Percentiles rank a stretch among this genome's conserved stretches.
Evolutionary conservation across 257 asterid species (phyloP).

Genomic region (Solanum commersonii): DNA sequence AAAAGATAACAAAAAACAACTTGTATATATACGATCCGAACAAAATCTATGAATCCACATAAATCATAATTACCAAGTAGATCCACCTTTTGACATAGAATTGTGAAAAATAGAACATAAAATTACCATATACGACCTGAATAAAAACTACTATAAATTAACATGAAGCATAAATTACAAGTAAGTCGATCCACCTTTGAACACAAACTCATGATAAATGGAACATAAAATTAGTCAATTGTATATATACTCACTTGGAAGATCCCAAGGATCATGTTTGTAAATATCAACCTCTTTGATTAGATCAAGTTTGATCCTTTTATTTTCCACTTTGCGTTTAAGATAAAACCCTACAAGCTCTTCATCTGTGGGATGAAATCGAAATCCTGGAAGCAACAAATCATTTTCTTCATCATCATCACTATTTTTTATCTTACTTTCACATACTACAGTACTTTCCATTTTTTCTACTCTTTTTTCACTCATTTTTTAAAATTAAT

Average conservation of each 20-base stretch:
- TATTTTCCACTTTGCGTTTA: background rate
- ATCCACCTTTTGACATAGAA: background rate
- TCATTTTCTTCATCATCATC: background rate
- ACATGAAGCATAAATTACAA: background rate
- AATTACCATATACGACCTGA: background rate
- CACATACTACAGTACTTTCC: background rate
- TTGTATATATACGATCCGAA: background rate
- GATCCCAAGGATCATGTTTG: slow-evolving; percentile 4
- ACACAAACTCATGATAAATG: background rate
- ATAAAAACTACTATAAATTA: too few species aligned
- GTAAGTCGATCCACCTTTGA: background rate
- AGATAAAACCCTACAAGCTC: slow-evolving; percentile 3
- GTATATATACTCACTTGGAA: background rate
- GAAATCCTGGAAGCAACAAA: slow-evolving; percentile 1
- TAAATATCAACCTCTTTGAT: background rate
- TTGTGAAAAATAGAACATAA: background rate
- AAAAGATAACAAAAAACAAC: background rate
- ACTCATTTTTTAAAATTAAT: background rate
- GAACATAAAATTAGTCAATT: background rate
- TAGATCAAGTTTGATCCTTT: background rate
- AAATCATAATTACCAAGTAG: background rate
- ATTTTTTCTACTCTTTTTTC: background rate
- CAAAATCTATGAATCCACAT: background rate
- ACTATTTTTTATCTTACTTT: background rate
- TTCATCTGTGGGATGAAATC: slow-evolving; percentile 5